Evolutionary conservation across 2,329 filamentous ascomycete species (phyloP), one percentile per base, ranked within the genome.

Genomic region (Fusarium pseudonygamai): DNA sequence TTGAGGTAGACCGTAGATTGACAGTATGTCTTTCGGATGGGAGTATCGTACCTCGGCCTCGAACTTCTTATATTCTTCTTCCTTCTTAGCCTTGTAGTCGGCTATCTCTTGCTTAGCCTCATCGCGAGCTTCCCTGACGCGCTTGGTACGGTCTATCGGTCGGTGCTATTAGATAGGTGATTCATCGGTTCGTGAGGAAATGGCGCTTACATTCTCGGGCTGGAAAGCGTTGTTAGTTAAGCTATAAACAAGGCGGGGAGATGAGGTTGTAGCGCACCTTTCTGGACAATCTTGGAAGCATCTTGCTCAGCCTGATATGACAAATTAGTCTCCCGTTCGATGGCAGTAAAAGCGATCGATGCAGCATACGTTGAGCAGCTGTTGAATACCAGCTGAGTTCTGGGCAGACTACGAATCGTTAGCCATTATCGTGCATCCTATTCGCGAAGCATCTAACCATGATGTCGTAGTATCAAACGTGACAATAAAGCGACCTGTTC

Each of bases 61-160:
- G 79, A 97, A 98, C 82, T 93, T 92, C 88, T 96, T 96, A 87
- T 95, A 98, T 84, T 98, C 96, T 40, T 93, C 89, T 80, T 99
- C 96, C 87, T 98, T 99, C 78, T 92, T 85, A 79, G 92, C 90
- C 82, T 92, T 91, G 87, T 99, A 98, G 64, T 94, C 93, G 76
- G 97, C 93, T 80, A 99, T 97, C 84, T 99, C 96, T 85, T 97
- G 97, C 86, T 98, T 97, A 72, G 96, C 96, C 85, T 99, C 96
- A 81, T 93, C 91, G 81, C 96, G 93, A 73, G 96, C 96, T 86
- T 98, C 96, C 85, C 94, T 97, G 85, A 99, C 94, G 82, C 95
- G 92, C 88, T 98, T 98, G 72, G 96, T 98, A 81, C 96, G 95
- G 89, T 81, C 82, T 83, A 30, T 43, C 64, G 61, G 64, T 61